These are phyloP conservation scores for Nakaseomyces bracarensis DNA, from an alignment of 1,139 yeast species.

Conservation along the genomic window DNA sequence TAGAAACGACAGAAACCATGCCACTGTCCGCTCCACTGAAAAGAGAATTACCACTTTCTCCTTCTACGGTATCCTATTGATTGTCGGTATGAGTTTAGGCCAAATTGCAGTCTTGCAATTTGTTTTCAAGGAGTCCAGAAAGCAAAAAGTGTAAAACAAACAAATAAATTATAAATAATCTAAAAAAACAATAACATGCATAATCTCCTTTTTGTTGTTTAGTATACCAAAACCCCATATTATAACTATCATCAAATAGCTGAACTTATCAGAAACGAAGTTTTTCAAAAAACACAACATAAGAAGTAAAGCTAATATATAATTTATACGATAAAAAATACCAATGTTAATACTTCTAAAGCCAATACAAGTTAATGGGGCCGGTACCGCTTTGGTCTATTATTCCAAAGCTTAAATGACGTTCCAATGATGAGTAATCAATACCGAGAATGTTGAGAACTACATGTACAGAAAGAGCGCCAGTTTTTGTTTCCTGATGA, in stretches of 20 bases:
- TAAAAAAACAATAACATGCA: no score
- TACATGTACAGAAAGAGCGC: no score
- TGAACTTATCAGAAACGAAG: no score
- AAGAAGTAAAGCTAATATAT: no score
- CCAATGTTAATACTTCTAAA: not conserved
- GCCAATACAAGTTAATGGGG: not conserved
- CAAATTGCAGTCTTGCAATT: constrained; percentile 80
- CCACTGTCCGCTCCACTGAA: constrained; percentile 84
- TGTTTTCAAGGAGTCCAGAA: constrained; percentile 79
- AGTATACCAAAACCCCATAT: no score
- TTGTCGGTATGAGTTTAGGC: constrained; percentile 78
- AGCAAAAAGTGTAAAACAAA: constrained; percentile 53
- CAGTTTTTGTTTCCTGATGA: no score
- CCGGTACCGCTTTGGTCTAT: constrained; percentile 2
- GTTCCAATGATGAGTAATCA: constrained; percentile 5
- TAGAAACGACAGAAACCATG: constrained; percentile 87
- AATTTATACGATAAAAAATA: no score
- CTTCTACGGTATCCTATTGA: constrained; percentile 66
- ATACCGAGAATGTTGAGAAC: no score
- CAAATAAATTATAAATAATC: no score
- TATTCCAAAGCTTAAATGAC: not conserved
- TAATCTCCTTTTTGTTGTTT: no score
- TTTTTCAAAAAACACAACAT: no score
- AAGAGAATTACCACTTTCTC: constrained; percentile 81
- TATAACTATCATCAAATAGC: no score